Conservation (phyloP, 257 asterid genomes). For the Capsicum baccatum region DNA sequence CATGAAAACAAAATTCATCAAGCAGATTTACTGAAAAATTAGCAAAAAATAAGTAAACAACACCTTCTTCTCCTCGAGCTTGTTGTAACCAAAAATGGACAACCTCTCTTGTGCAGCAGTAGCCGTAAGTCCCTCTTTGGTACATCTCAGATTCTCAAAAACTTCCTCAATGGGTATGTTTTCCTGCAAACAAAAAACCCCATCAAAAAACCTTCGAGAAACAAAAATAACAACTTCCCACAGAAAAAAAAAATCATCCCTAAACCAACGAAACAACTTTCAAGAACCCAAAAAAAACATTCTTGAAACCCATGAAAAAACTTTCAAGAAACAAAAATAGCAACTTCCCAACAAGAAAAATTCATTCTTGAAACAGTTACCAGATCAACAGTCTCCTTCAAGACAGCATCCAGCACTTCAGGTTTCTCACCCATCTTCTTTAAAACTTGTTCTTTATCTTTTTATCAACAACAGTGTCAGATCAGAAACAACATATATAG, state of each 20-base stretch:
- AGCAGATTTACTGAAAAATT: constrained; percentile 21
- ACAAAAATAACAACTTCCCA: not conserved
- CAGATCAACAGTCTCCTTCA: constrained; percentile 98
- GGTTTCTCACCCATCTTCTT: constrained; percentile 76
- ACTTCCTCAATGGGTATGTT: constrained; percentile 95
- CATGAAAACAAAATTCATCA: not conserved
- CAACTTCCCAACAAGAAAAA: not conserved
- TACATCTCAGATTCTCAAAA: constrained; percentile 93
- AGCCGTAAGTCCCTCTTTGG: constrained; percentile 78
- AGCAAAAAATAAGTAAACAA: not conserved
- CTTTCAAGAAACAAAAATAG: constrained; percentile 24
- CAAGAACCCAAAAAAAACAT: no score
- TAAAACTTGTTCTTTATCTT: not conserved
- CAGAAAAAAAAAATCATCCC: constrained; percentile 25
- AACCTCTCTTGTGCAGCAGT: constrained; percentile 89
- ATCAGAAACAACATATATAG: not conserved
- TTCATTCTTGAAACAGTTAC: constrained; percentile 73
- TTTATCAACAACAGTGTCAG: constrained; percentile 1
- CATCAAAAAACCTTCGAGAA: constrained; percentile 31
- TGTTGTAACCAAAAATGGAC: constrained; percentile 89
- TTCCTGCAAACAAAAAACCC: constrained; percentile 58
- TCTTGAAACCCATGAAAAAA: constrained; percentile 21
- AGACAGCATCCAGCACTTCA: constrained; percentile 93
- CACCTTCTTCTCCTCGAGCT: constrained; percentile 98
- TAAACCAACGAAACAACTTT: not conserved